A percentile compares a stretch with the other conserved stretches of the same genome.
phyloP scores from a whole-genome alignment of 2,329 filamentous ascomycete species.

The Aotearoamyces nothofagi region DNA sequence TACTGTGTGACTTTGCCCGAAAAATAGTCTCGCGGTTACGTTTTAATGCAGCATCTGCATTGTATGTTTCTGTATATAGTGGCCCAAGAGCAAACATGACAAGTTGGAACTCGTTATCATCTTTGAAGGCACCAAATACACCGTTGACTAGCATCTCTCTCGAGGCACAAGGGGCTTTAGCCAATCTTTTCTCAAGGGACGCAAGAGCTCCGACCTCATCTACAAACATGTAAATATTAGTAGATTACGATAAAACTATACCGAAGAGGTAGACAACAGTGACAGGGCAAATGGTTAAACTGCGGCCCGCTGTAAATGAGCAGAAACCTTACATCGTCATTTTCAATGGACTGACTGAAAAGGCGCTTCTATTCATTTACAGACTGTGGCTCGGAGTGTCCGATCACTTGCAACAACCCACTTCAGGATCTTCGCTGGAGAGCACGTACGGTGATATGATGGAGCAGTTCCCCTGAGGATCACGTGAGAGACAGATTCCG shows the following conservation, averaged over 20 bases:
- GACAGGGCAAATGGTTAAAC: too few species aligned
- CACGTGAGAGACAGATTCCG: slow-evolving; percentile 17
- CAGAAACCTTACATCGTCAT: too few species aligned
- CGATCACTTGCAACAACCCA: too few species aligned
- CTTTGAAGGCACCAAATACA: slow-evolving; percentile 23
- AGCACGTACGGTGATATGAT: slow-evolving; percentile 21
- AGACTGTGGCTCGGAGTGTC: too few species aligned
- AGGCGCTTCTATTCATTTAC: too few species aligned
- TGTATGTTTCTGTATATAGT: slow-evolving; percentile 21
- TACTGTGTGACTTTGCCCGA: slow-evolving; percentile 23
- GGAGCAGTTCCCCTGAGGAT: slow-evolving; percentile 23
- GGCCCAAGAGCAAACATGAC: slow-evolving; percentile 23
- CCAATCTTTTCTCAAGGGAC: slow-evolving; percentile 18
- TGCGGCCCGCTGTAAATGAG: too few species aligned
- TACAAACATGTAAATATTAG: slow-evolving; percentile 3
- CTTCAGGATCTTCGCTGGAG: too few species aligned
- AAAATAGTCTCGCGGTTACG: slow-evolving; percentile 18
- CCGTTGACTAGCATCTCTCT: slow-evolving; percentile 22
- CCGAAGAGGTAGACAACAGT: too few species aligned
- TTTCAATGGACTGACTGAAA: too few species aligned
- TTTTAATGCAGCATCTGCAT: slow-evolving; percentile 19
- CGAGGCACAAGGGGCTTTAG: slow-evolving; percentile 21
- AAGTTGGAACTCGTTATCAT: slow-evolving; percentile 23
- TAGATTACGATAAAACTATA: too few species aligned
- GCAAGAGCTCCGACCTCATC: slow-evolving; percentile 22